A percentile compares a stretch with the other conserved stretches of the same genome.
Conservation (phyloP, 1,284 basidiomycete species). For the Leccinum cinnamomeum region DNA sequence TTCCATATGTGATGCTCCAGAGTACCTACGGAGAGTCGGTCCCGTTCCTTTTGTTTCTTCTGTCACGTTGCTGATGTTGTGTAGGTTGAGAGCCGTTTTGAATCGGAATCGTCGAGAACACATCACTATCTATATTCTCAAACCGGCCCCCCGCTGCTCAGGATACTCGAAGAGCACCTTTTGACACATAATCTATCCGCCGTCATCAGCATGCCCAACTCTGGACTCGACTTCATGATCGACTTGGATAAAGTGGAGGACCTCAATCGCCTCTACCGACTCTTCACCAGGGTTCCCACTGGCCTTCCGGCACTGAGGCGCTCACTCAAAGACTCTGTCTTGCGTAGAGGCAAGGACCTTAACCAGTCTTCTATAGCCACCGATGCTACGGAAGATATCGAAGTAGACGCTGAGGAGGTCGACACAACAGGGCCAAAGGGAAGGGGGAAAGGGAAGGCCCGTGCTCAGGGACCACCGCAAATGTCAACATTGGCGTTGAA, state of each 20-base stretch:
- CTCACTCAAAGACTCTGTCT: conserved; percentile 75
- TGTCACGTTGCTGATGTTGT: conserved; percentile 15
- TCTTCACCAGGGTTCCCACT: conserved; percentile 72
- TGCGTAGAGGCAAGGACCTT: conserved; percentile 78
- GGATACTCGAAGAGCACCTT: conserved; percentile 78
- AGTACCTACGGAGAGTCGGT: conserved; percentile 80
- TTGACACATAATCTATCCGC: conserved; percentile 75
- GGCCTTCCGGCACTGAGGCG: conserved; percentile 70
- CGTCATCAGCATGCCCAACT: conserved; percentile 80
- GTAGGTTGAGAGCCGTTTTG: conserved; percentile 82
- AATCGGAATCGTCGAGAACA: conserved; percentile 85
- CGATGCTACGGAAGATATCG: conserved; percentile 41
- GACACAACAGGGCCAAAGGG: conserved; percentile 49
- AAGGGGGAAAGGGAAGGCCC: conserved; percentile 66
- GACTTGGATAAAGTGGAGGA: conserved; percentile 80
- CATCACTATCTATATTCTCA: conserved; percentile 85
- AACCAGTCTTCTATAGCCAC: conserved; percentile 55
- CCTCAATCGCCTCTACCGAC: conserved; percentile 76
- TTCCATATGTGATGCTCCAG: conserved; percentile 75
- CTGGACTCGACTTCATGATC: conserved; percentile 88
- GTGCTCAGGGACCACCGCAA: conserved; percentile 43
- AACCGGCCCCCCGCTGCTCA: conserved; percentile 69
- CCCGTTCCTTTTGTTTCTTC: neutral
- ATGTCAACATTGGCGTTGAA: conserved; percentile 67
- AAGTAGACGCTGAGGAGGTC: conserved; percentile 38